Evolutionary conservation across 192 early-diverging fungal genomes (phyloP), one percentile per base, ranked within the genome.

Genomic region (Backusella tarrabulga): DNA sequence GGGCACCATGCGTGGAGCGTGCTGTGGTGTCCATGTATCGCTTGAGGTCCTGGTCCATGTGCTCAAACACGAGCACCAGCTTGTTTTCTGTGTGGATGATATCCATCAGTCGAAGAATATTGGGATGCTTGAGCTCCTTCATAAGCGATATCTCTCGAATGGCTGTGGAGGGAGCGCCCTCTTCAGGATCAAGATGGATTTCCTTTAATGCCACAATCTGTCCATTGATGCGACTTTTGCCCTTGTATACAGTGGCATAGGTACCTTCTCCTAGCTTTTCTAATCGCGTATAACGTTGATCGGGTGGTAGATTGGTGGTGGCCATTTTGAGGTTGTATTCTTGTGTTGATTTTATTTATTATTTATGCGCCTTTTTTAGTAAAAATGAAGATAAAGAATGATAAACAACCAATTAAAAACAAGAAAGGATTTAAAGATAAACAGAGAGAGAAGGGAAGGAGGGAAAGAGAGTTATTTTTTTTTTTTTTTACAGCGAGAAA

Each of bases 241-340:
- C 98, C 86, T 97, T 97, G 84, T 86, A 94, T 29, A 94, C 93
- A 15, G 89, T 94, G 38, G 96, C 97, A 76, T 99, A 99, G 12
- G 97, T 99, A 69, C 97, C 97, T 83, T 99, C 97, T 36, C 97
- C 97, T 76, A 99, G 90, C 80, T 97, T 96, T 83, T 98, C 96
- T 50, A 95, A 87, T 79, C 94, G 86, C 76, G 90, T 85, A 85
- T 94, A 94, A 29, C 87, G 82, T 38, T 81, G 80, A 66, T 81
- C 80, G 19, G 76, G 76, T 63, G 56, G 56, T 12, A 63, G 56
- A 63, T 63, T 63, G 56, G 56, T 63, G 56, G 23, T 63, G 8
- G 56, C 56, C 56, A 63, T 63, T 6, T 63, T 63, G 23, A 1
- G 2, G 21, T 8, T 63, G 6, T 29, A 3, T 19, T 54, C n/a